These are phyloP conservation scores for Neoboletus magnificus DNA, from an alignment of 768 basidiomycete genomes.

Conservation along the genomic window DNA sequence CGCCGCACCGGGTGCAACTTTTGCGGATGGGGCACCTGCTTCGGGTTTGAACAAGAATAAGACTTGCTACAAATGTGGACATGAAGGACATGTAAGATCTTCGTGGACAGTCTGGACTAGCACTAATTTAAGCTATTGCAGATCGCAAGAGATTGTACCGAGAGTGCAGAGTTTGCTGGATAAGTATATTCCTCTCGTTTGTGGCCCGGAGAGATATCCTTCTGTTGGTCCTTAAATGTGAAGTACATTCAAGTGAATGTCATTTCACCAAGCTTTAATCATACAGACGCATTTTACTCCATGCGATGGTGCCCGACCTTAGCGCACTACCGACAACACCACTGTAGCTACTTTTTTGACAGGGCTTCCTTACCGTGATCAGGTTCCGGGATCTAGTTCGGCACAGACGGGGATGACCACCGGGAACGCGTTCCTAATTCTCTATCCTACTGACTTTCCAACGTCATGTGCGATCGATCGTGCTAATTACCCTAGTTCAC, in stretches of 20 bases:
- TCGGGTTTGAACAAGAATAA: slow-evolving; percentile 57
- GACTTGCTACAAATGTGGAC: slow-evolving; percentile 87
- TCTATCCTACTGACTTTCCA: background rate
- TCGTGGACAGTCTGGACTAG: background rate
- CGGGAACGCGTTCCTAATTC: slow-evolving; percentile 7
- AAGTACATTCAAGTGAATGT: slow-evolving; percentile 14
- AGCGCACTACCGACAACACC: background rate
- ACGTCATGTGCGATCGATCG: background rate
- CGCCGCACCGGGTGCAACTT: slow-evolving; percentile 59
- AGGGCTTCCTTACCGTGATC: background rate
- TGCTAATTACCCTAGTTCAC: background rate
- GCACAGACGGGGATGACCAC: slow-evolving; percentile 17
- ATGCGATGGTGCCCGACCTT: background rate
- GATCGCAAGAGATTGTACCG: slow-evolving; percentile 68
- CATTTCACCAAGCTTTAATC: slow-evolving; percentile 8
- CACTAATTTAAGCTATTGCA: slow-evolving; percentile 23
- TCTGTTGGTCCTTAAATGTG: slow-evolving; percentile 14
- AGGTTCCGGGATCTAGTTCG: slow-evolving; percentile 2
- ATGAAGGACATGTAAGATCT: slow-evolving; percentile 77
- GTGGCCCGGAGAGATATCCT: slow-evolving; percentile 8
- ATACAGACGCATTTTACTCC: background rate
- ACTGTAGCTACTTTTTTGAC: background rate
- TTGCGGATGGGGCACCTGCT: slow-evolving; percentile 42
- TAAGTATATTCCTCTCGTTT: slow-evolving; percentile 28
- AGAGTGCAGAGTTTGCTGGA: slow-evolving; percentile 48